These are phyloP conservation scores for Colletotrichum acutatum DNA, from an alignment of 2,329 filamentous ascomycete species.

Conservation along the genomic window DNA sequence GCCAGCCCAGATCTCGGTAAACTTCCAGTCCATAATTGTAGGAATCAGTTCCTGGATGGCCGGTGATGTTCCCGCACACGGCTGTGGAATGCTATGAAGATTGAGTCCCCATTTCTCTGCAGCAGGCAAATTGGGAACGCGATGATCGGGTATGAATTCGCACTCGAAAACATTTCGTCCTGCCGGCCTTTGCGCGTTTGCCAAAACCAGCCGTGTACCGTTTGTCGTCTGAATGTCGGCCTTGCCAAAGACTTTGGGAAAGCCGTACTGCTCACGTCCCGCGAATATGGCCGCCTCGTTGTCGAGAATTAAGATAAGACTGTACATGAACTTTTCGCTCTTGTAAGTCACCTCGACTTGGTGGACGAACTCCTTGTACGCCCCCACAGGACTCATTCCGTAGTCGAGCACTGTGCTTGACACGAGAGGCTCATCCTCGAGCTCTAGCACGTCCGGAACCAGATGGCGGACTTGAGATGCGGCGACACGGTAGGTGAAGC, in stretches of 20 bases:
- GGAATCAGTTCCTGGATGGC: not conserved
- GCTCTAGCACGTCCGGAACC: not conserved
- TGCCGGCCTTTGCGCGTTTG: not conserved
- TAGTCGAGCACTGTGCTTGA: not conserved
- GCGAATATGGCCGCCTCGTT: not conserved
- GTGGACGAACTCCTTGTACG: not conserved
- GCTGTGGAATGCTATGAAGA: not conserved
- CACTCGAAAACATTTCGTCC: not conserved
- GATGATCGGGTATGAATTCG: not conserved
- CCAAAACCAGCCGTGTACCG: not conserved
- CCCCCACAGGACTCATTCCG: not conserved
- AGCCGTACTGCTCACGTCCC: not conserved
- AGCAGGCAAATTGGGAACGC: not conserved
- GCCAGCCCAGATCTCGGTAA: not conserved
- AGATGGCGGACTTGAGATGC: not conserved
- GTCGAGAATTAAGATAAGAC: not conserved
- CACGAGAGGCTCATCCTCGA: not conserved
- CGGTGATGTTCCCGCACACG: not conserved
- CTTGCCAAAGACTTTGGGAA: not conserved
- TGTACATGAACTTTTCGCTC: not conserved
- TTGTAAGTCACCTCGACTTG: not conserved
- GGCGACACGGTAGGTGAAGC: not conserved
- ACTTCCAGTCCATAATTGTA: not conserved
- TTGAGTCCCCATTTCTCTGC: not conserved
- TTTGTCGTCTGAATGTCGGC: not conserved